phyloP scores from a whole-genome alignment of 2,329 filamentous ascomycete species.

The Ascochyta pisi region DNA sequence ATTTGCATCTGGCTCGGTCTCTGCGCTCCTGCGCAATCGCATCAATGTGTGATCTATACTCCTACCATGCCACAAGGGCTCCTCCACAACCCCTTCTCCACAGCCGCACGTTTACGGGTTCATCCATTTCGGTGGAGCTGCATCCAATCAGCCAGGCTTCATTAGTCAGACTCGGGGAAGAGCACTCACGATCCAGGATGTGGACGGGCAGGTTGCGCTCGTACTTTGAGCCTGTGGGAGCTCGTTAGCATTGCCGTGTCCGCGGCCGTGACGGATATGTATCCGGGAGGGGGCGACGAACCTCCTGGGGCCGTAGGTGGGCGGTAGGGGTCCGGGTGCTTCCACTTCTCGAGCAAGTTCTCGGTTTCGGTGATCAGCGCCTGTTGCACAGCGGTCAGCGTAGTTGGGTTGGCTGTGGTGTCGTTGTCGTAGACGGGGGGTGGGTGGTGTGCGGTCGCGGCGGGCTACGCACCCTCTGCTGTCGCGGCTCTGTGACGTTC shows the following conservation, averaged over 20 bases:
- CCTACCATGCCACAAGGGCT: conserved; percentile 15
- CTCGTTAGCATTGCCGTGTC: conserved; percentile 27
- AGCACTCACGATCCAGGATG: conserved; percentile 77
- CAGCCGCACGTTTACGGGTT: conserved; percentile 33
- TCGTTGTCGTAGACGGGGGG: conserved; percentile 1
- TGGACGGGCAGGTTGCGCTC: conserved; percentile 89
- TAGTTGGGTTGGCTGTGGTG: background rate
- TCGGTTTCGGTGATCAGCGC: conserved; percentile 86
- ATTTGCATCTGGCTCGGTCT: conserved; percentile 9
- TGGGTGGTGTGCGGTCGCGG: background rate
- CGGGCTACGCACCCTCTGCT: conserved; percentile 72
- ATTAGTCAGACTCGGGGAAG: conserved; percentile 3
- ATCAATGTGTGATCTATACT: conserved; percentile 22
- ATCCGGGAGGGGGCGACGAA: conserved; percentile 51
- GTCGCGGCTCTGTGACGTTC: conserved; percentile 80
- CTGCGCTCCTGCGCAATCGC: conserved; percentile 11
- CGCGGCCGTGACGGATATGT: conserved; percentile 31
- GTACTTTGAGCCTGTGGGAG: conserved; percentile 82
- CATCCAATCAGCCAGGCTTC: conserved; percentile 21
- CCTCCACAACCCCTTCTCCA: conserved; percentile 6
- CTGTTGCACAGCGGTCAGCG: conserved; percentile 57
- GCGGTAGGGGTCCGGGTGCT: conserved; percentile 93
- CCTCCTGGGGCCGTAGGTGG: conserved; percentile 92
- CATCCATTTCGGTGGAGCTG: conserved; percentile 47
- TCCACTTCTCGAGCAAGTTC: conserved; percentile 88